Evolutionary conservation across 805 yeast genomes (phyloP).

Genomic region (Candida verbasci): DNA sequence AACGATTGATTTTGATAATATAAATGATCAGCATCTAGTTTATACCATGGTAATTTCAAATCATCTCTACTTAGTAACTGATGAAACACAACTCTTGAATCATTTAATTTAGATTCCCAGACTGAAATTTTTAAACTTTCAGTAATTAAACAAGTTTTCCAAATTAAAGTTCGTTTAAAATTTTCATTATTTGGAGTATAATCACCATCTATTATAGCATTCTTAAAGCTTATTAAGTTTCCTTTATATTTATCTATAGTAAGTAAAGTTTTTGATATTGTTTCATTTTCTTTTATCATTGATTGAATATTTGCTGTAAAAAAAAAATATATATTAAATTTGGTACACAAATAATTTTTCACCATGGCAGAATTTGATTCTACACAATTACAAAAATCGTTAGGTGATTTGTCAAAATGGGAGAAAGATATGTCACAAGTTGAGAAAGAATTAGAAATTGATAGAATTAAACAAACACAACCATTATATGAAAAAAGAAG

Average conservation of each 20-base stretch:
- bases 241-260: slow-evolving; percentile 35
- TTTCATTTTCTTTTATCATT: slow-evolving; percentile 28
- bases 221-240: slow-evolving; percentile 19
- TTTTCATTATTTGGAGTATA: slow-evolving; percentile 18
- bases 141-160: slow-evolving; percentile 36
- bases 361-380: too few species aligned
- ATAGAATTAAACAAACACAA: slow-evolving; percentile 48
- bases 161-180: slow-evolving; percentile 30
- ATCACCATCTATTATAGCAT: slow-evolving; percentile 25
- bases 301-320: too few species aligned
- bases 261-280: slow-evolving; percentile 31
- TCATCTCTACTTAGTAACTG: slow-evolving; percentile 25
- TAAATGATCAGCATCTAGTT: slow-evolving; percentile 23
- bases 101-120: slow-evolving; percentile 28
- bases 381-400: slow-evolving; percentile 14
- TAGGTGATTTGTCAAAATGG: slow-evolving; percentile 48
- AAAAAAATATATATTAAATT: too few species aligned
- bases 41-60: slow-evolving; percentile 36
- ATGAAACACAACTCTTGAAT: slow-evolving; percentile 30
- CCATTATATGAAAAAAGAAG: slow-evolving; percentile 59
- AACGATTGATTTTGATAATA: slow-evolving; percentile 19
- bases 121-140: slow-evolving; percentile 29
- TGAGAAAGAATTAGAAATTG: slow-evolving; percentile 57
- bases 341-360: too few species aligned
- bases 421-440: slow-evolving; percentile 57